A percentile compares a stretch with the other conserved stretches of the same genome.
phyloP scores from a whole-genome alignment of 129 eudicot genomes.

The Tagetes erecta region DNA sequence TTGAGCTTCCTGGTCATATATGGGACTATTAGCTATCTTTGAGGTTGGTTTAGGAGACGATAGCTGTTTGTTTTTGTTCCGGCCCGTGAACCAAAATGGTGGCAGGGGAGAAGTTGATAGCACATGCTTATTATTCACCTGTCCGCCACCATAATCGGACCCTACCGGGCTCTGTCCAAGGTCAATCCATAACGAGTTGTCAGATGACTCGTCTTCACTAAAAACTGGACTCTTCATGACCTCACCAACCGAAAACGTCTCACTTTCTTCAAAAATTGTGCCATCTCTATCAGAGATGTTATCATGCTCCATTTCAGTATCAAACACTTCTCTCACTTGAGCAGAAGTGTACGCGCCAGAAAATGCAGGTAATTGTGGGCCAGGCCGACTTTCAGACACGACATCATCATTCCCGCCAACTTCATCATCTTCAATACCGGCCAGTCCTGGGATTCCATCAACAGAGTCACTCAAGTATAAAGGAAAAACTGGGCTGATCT shows the following conservation, averaged over 20 bases:
- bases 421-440: constrained; percentile 61
- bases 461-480: constrained; percentile 84
- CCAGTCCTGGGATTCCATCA: constrained; percentile 79
- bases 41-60: constrained; percentile 71
- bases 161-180: constrained; percentile 93
- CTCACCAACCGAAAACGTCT: constrained; percentile 91
- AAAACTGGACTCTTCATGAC: constrained; percentile 97
- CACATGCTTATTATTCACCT: constrained; percentile 43
- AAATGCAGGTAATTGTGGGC: constrained; percentile 87
- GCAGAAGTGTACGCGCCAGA: constrained; percentile 97
- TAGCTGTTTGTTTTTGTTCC: constrained; percentile 59
- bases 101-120: constrained; percentile 65
- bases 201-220: constrained; percentile 97
- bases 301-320: constrained; percentile 89
- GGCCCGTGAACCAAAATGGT: constrained; percentile 80
- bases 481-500: constrained; percentile 90
- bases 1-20: constrained; percentile 46
- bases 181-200: constrained; percentile 96
- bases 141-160: constrained; percentile 52
- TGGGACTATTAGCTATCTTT: constrained; percentile 60
- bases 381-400: constrained; percentile 55
- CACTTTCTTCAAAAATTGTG: constrained; percentile 90
- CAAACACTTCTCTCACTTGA: constrained; percentile 93
- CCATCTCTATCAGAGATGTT: constrained; percentile 82
- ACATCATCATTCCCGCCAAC: constrained; percentile 54